Evolutionary conservation across 129 eudicot genomes (phyloP), one percentile per base, ranked within the genome.

Genomic region (Tagetes patula): DNA sequence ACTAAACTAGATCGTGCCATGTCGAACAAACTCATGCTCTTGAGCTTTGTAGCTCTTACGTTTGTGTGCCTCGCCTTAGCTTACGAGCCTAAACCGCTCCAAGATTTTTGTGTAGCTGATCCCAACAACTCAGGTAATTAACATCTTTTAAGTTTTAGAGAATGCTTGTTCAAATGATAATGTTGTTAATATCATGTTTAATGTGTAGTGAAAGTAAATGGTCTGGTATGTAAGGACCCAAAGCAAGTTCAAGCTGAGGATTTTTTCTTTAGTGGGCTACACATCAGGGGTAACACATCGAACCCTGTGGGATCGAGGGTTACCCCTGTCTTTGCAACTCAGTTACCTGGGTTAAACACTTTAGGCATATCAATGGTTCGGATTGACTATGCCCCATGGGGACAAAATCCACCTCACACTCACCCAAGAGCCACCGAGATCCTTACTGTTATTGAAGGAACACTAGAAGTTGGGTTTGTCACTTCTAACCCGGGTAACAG

Each of bases 341-440:
- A 79, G 20, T 30, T 83, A 20, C 82, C 87, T 0, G 87, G 87
- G 13, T 82, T 83, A 75, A 83, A 83, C 82, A 83, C 87, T 60
- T 68, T 83, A 8, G 84, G 84, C 8, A 80, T 79, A 42, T 59
- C 84, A 33, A 75, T 79, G 82, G 87, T 66, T 42, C 73, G 87
- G 3, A 40, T 83, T 37, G 87, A 83, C 81, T 83, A 75, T 3
- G 82, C 82, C 1, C 84, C 87, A 79, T 71, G 73, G 79, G 87
- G 87, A 58, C 48, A 75, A 36, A 83, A 83, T 36, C 82, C 87
- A 3, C 84, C 87, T 41, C 87, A 83, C 38, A 75, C 77, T 47
- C 87, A 83, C 76, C 84, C 87, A 37, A 68, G 87, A 71, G 84
- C 84, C 69, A 83, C 87, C 12, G 87, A 83, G 68, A 72, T 84